Conservation (phyloP, 805 yeast species). For the Yarrowia sp. region DNA sequence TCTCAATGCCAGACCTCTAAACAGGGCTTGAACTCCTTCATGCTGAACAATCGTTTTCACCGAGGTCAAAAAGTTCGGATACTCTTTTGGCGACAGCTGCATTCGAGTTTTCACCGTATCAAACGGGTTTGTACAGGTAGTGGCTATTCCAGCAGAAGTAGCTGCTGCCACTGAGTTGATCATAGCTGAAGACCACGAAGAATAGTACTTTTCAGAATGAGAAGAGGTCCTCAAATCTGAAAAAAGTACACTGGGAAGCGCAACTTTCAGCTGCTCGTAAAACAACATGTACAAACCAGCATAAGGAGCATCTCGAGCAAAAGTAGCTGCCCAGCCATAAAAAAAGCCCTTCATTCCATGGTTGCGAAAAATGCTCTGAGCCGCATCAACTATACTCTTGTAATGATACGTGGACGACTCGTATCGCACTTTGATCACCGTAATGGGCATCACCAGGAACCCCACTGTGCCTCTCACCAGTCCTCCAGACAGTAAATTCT, state of each 20-base stretch:
- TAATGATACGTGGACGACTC: constrained; percentile 79
- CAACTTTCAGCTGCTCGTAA: constrained; percentile 70
- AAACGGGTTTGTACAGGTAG: constrained; percentile 88
- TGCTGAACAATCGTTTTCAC: constrained; percentile 41
- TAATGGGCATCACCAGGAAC: constrained; percentile 87
- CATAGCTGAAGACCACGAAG: constrained; percentile 48
- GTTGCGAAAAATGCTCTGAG: constrained; percentile 50
- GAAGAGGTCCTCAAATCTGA: constrained; percentile 31
- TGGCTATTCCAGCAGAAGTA: constrained; percentile 72
- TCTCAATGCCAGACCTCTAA: constrained; percentile 81
- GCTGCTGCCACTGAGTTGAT: constrained; percentile 77
- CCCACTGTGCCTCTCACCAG: constrained; percentile 80
- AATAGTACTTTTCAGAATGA: constrained; percentile 28
- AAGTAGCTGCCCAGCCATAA: constrained; percentile 83
- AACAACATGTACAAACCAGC: constrained; percentile 89
- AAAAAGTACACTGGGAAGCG: constrained; percentile 38
- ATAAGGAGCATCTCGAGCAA: constrained; percentile 89
- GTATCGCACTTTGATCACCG: constrained; percentile 82
- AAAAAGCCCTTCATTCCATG: constrained; percentile 72
- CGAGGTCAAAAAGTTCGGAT: constrained; percentile 46
- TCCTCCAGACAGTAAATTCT: constrained; percentile 75
- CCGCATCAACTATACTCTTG: constrained; percentile 60
- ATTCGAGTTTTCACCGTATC: constrained; percentile 91
- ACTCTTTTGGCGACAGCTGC: constrained; percentile 62
- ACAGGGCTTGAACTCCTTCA: constrained; percentile 57